Conservation (phyloP, 129 eudicot species). For the Chrysanthemum lavandulifolium region DNA sequence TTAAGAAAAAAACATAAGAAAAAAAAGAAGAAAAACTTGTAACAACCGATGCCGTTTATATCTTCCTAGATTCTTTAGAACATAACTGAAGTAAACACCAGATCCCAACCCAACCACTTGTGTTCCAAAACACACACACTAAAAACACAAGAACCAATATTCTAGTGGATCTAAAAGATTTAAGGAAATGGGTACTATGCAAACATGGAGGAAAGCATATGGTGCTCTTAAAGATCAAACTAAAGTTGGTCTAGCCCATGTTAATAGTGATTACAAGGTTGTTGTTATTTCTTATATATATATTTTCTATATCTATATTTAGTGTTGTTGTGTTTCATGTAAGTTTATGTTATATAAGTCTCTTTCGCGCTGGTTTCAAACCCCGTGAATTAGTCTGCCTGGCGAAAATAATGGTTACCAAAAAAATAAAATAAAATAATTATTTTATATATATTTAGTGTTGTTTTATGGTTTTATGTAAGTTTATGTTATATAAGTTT, state of each 20-base stretch:
- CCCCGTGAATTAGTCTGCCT: too few species aligned
- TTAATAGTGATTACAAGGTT: constrained; percentile 97
- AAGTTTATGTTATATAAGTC: too few species aligned
- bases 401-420: too few species aligned
- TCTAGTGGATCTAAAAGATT: too few species aligned
- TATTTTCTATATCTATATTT: not conserved
- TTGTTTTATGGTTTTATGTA: too few species aligned
- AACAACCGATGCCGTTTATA: constrained; percentile 16
- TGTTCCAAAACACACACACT: too few species aligned
- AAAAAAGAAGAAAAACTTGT: not conserved
- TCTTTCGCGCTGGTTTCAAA: too few species aligned
- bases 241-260: constrained; percentile 89
- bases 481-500: too few species aligned
- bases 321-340: too few species aligned
- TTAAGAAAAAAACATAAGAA: not conserved
- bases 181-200: constrained; percentile 58
- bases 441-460: too few species aligned
- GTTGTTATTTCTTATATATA: not conserved
- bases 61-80: constrained; percentile 26
- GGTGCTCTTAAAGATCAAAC: constrained; percentile 98
- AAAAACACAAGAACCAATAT: too few species aligned
- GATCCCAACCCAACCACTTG: constrained; percentile 2
- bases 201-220: constrained; percentile 83
- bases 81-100: constrained; percentile 23
- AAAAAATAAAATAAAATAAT: too few species aligned